phyloP scores from a whole-genome alignment of 148 eudicot genomes.

The Silene uniflora region DNA sequence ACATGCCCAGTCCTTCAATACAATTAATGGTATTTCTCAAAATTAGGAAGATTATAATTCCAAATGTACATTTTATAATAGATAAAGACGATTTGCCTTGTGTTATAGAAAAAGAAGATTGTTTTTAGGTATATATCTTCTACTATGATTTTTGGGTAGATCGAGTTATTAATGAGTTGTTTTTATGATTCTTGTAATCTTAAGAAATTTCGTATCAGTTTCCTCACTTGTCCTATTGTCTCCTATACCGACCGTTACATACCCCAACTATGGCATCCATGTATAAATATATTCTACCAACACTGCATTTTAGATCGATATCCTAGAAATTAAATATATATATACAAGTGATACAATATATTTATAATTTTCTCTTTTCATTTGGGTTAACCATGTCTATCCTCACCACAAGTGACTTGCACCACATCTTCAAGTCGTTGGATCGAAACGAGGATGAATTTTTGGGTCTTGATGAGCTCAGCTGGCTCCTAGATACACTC shows the following conservation, averaged over 20 bases:
- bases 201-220: conserved; percentile 5
- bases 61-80: too few relatives aligned
- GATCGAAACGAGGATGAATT: conserved; percentile 50
- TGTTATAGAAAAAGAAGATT: too few relatives aligned
- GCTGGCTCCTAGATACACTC: conserved; percentile 37
- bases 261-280: not conserved
- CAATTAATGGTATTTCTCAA: too few relatives aligned
- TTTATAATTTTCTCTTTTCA: not conserved
- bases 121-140: too few relatives aligned
- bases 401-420: conserved; percentile 30
- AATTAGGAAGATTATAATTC: too few relatives aligned
- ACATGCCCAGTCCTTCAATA: too few relatives aligned
- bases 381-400: conserved; percentile 36
- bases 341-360: not conserved
- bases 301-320: not conserved
- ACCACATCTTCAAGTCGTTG: conserved; percentile 44
- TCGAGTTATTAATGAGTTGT: too few relatives aligned
- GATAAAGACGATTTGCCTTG: too few relatives aligned
- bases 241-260: not conserved
- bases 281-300: not conserved
- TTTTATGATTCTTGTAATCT: too few relatives aligned
- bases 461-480: conserved; percentile 46
- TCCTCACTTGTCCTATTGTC: conserved; percentile 4
- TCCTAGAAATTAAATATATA: not conserved
- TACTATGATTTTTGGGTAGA: too few relatives aligned